phyloP scores from a whole-genome alignment of 148 eudicot species.

The Fagopyrum homotropicum region DNA sequence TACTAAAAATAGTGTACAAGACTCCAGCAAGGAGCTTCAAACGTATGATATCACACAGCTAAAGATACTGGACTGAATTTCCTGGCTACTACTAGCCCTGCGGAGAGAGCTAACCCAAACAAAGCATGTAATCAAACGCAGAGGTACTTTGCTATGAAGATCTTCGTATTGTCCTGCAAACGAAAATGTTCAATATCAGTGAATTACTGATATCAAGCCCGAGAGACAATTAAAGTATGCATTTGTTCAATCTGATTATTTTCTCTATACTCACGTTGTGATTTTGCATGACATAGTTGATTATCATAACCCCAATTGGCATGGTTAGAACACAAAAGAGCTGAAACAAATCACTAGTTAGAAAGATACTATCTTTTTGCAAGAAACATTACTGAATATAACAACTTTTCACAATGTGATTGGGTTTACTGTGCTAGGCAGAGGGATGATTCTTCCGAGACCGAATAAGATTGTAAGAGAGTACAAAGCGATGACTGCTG shows the following conservation, averaged over 20 bases:
- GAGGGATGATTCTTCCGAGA: conserved; percentile 55
- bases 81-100: too few species aligned
- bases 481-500: too few species aligned
- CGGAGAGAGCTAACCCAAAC: too few species aligned
- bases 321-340: conserved; percentile 60
- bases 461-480: conserved; percentile 43
- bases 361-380: not conserved
- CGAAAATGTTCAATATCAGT: not conserved
- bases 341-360: conserved; percentile 26
- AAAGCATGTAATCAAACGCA: conserved; percentile 65
- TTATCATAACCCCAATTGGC: conserved; percentile 48
- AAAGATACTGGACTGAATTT: too few species aligned
- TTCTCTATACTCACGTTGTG: conserved; percentile 56
- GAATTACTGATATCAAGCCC: not conserved
- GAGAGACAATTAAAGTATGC: not conserved
- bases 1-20: too few species aligned
- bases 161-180: conserved; percentile 57
- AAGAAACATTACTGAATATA: not conserved
- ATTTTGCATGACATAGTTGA: conserved; percentile 47
- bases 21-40: too few species aligned
- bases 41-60: too few species aligned
- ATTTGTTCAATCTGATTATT: too few species aligned
- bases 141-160: conserved; percentile 67
- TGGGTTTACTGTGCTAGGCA: conserved; percentile 53
- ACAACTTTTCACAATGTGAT: not conserved